Conservation (phyloP, 192 early-diverging fungal genomes). For the Coemansia sp. region DNA sequence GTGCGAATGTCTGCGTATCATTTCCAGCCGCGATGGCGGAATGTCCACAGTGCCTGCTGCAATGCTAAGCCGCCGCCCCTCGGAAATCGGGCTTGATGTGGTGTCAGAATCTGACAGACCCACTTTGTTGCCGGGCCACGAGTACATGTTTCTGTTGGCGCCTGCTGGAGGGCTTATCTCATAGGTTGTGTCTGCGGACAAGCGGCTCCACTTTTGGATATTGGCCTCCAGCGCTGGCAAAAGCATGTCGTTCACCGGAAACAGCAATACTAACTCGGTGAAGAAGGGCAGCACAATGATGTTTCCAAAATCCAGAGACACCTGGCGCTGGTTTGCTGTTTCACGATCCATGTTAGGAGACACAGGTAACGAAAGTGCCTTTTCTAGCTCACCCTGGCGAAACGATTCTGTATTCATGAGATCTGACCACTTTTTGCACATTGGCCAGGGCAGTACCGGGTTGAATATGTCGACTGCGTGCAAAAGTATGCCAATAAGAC, state of each 20-base stretch:
- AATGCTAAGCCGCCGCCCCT: constrained; percentile 49
- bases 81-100: constrained; percentile 23
- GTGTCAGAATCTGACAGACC: constrained; percentile 16
- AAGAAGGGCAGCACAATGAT: constrained; percentile 88
- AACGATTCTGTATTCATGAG: constrained; percentile 86
- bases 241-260: constrained; percentile 70
- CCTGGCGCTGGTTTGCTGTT: constrained; percentile 67
- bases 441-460: constrained; percentile 75
- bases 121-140: constrained; percentile 39
- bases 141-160: constrained; percentile 50
- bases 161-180: constrained; percentile 40
- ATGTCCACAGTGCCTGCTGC: constrained; percentile 56
- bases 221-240: constrained; percentile 42
- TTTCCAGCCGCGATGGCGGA: constrained; percentile 44
- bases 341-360: constrained; percentile 90
- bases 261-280: constrained; percentile 74
- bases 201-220: constrained; percentile 50
- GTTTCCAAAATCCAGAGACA: constrained; percentile 81
- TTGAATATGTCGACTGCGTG: constrained; percentile 93
- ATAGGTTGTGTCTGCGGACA: constrained; percentile 33
- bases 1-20: constrained; percentile 51
- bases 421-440: constrained; percentile 91
- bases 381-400: constrained; percentile 84
- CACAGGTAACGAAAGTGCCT: constrained; percentile 68
- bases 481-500: constrained; percentile 68